phyloP scores from a whole-genome alignment of 2,329 filamentous ascomycete species.

The Periconia digitata region DNA sequence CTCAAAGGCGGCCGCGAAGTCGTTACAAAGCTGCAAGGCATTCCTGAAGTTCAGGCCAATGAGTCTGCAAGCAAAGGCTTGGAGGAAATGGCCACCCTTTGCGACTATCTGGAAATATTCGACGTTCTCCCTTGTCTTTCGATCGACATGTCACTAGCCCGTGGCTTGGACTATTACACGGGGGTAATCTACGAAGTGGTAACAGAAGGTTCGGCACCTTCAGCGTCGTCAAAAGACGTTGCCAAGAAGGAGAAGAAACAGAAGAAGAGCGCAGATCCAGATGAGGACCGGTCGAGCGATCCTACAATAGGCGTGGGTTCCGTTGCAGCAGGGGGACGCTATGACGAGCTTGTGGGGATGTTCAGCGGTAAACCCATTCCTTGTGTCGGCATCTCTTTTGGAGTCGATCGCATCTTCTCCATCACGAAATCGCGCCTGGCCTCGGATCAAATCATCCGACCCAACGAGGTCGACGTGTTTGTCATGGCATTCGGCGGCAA shows the following conservation, averaged over 20 bases:
- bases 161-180: slow-evolving; percentile 92
- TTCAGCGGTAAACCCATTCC: slow-evolving; percentile 88
- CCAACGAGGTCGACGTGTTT: slow-evolving; percentile 83
- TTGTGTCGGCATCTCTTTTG: slow-evolving; percentile 91
- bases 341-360: slow-evolving; percentile 93
- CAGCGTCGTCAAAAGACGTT: slow-evolving; percentile 42
- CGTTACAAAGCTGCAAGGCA: slow-evolving; percentile 67
- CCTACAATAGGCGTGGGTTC: slow-evolving; percentile 83
- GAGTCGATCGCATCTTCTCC: slow-evolving; percentile 92
- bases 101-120: slow-evolving; percentile 80
- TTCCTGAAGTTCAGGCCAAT: slow-evolving; percentile 70
- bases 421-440: slow-evolving; percentile 79
- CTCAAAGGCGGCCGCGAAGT: slow-evolving; percentile 75
- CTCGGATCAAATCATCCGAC: slow-evolving; percentile 58
- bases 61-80: slow-evolving; percentile 76
- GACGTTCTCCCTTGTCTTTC: slow-evolving; percentile 72
- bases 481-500: slow-evolving; percentile 95
- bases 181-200: slow-evolving; percentile 89
- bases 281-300: slow-evolving; percentile 74
- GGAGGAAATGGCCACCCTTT: slow-evolving; percentile 77
- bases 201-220: slow-evolving; percentile 72
- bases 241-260: slow-evolving; percentile 43
- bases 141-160: slow-evolving; percentile 86
- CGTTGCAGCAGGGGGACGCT: slow-evolving; percentile 85
- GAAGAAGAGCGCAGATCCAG: slow-evolving; percentile 37